Base-by-base conservation (phyloP, 805 yeast species). In the Priceomyces carsonii region DNA sequence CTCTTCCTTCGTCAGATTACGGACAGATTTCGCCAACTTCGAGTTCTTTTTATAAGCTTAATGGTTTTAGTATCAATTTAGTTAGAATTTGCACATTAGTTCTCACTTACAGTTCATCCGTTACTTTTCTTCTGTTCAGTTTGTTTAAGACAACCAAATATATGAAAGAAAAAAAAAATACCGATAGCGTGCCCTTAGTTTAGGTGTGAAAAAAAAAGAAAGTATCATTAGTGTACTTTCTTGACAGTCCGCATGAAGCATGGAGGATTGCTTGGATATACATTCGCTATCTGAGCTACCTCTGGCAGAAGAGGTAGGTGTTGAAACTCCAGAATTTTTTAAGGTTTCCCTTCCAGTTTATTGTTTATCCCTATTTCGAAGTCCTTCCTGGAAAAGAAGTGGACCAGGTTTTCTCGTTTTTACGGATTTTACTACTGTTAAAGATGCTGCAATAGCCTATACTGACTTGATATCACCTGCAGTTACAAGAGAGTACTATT, bases 401-500 rank as follows among this genome's bases (percentile, higher is more conserved):
- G 39, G 43, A 1, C 45, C 44, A 15, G 49, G 43, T 9, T 32
- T 40, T 14, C 26, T 45, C 16, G 25, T 40, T 8, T 41, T 40
- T 10, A 42, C 49, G 3, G 49, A 45, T 32, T 45, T 45, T 29
- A 42, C 46, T 14, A 13, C n/a, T 9, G 28, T 30, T 16, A 17
- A 17, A 9, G 33, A 32, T 18, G 26, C 43, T 6, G 33, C 43
- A 8, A 32, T 35, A 6, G 13, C 31, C 9, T 15, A 28, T 8
- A 8, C n/a, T 8, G 32, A 24, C 4, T 12, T 40, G 29, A 12
- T 35, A 5, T 33, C 39, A 10, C 19, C 32, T 9, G 32, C 18
- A 5, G 35, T 34, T 9, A 29, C 35, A 5, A 23, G 22, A 12
- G 27, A 32, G 13, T 39, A 35, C 23, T n/a, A 12, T 3, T 19